Conservation (phyloP, 495 filamentous ascomycete species). For the Penicillium pancosmium region DNA sequence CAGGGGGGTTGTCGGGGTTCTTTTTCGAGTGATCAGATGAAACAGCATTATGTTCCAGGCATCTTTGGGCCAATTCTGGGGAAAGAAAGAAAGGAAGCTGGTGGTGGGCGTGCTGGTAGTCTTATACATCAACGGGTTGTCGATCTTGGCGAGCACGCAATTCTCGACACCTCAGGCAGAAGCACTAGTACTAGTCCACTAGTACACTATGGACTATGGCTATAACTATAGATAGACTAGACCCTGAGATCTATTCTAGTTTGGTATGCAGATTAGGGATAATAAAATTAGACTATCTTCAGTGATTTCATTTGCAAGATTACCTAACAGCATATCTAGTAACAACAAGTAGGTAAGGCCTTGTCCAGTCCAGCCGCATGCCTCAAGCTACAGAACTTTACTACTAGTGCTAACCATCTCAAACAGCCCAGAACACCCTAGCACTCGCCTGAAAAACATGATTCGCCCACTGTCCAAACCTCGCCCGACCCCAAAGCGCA, state of each 20-base stretch:
- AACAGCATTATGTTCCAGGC: too few relatives aligned
- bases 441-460: slow-evolving; percentile 57
- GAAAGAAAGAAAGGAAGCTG: slow-evolving; percentile 16
- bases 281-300: too few relatives aligned
- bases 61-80: not conserved
- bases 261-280: too few relatives aligned
- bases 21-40: not conserved
- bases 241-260: too few relatives aligned
- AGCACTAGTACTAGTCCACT: not conserved
- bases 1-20: slow-evolving; percentile 2
- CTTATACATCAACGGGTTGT: slow-evolving; percentile 35
- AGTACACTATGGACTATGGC: not conserved
- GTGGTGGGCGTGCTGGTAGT: slow-evolving; percentile 19
- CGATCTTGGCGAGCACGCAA: slow-evolving; percentile 34
- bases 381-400: too few relatives aligned
- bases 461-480: slow-evolving; percentile 67
- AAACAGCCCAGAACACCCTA: slow-evolving; percentile 66
- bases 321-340: too few relatives aligned
- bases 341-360: too few relatives aligned
- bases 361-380: not conserved
- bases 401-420: slow-evolving; percentile 11
- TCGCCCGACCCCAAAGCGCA: slow-evolving; percentile 64
- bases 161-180: not conserved
- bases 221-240: not conserved
- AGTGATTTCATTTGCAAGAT: too few relatives aligned